Evolutionary conservation across 1,284 basidiomycete species (phyloP), one percentile per base, ranked within the genome.

Genomic region (Pyrrhoderma lamaoense): DNA sequence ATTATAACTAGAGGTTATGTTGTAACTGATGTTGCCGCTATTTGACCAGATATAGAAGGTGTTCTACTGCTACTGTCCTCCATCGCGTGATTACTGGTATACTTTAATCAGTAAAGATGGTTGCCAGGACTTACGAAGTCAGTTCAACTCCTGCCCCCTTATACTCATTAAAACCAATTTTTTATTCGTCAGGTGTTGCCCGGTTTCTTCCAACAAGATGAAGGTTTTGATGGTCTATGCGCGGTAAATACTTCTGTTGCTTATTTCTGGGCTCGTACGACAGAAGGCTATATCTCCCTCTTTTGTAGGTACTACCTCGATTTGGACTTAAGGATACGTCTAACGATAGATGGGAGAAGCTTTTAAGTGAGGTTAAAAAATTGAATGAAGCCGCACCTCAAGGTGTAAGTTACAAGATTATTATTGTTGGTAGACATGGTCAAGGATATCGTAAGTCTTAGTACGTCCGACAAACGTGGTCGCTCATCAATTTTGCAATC

Each of bases 351-450:
- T 89, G 86, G 86, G 47, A 53, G 0, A 70, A 60, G 0, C 75
- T 88, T 49, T 61, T 67, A 23, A 52, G 57, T 3, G 56, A 65
- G 2, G 65, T 89, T 18, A 52, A 62, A 3, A 54, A 61, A 7
- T 61, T 88, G 43, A 82, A 85, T 53, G 52, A 59, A 3, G 58
- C 65, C 0, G 69, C 74, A 1, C 62, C 68, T 3, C 54, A 58
- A 0, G 64, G 66, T 2, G 70, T 69, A 8, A 65, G 65, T 3
- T 78, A 79, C 65, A 89, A 87, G 60, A 71, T 87, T 8, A 70
- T 89, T 51, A 79, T 80, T 53, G 62, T 88, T 11, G 77, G 77
- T 2, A 69, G 88, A 55, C 87, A 90, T 57, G 88, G 88, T 0
- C 69, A 89, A 67, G 88, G 87, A 34, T 78, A 68, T 57, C 82